Evolutionary conservation across 2,329 filamentous ascomycete genomes (phyloP), one percentile per base, ranked within the genome.

Genomic region (Cryphonectria japonica): DNA sequence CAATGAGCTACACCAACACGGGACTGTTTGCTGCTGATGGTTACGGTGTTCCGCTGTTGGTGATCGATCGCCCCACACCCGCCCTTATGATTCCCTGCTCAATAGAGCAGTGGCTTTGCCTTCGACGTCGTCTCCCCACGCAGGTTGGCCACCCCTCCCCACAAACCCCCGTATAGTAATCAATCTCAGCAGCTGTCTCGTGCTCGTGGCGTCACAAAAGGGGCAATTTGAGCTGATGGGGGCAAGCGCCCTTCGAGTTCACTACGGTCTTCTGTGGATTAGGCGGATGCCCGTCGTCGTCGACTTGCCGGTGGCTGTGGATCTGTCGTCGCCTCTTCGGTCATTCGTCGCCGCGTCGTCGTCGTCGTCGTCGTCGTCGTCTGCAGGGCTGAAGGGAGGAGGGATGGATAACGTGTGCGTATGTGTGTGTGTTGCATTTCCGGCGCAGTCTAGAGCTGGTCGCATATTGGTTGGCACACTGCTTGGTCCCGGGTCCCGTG

Each of bases 181-280:
- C 62, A n/a, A n/a, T 50, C 34, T 59, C 54, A 59, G 54, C 14
- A 59, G 60, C 34, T 39, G n/a, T 41, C 60, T 37, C 22, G 60
- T 62, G 60, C n/a, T 39, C 22, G 60, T 62, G 60, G 37, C 60
- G 60, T 62, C n/a, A 41, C 60, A 5, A 8, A 32, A 32, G 26
- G 26, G 5, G 52, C 50, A 54, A 54, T 54, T 7, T 54, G 26
- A 57, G 52, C n/a, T 14, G 26, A 57, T 32, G 54, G 29, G 54
- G 54, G 22, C 9, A 26, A 62, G 60, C 34, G 61, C 50, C 60
- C 13, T 39, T 50, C 19, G 57, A 62, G 60, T 22, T 39, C 57
- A 19, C 54, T 34, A 29, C 41, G 1, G 6, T 34, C 3, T 26
- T 50, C 19, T 32, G 62, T 52, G 41, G 39, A 7, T n/a, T n/a